phyloP scores from a whole-genome alignment of 768 basidiomycete genomes.

The Suillus luteus region DNA sequence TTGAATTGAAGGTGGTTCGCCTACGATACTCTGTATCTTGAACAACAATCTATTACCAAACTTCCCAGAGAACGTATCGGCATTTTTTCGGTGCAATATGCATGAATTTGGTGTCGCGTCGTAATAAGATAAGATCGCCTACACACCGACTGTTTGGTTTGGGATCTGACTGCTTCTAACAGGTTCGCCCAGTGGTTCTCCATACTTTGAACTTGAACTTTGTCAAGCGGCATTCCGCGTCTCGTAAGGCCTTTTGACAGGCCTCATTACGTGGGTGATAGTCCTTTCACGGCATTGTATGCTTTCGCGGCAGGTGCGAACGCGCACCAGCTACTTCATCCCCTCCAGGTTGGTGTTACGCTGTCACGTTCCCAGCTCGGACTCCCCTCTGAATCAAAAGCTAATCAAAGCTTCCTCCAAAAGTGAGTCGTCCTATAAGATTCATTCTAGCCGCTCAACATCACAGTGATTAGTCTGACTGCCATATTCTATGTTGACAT shows the following conservation, averaged over 20 bases:
- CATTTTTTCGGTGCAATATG: background rate
- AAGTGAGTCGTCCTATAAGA: background rate
- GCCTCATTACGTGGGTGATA: background rate
- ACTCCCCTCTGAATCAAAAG: background rate
- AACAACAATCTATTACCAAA: background rate
- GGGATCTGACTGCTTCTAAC: background rate
- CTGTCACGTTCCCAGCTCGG: too few species aligned
- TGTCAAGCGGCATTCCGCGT: slow-evolving; percentile 3
- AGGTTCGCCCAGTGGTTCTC: background rate
- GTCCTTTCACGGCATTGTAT: background rate
- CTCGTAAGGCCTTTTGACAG: background rate
- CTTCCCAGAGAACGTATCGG: background rate
- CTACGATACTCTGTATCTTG: background rate
- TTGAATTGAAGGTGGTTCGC: background rate
- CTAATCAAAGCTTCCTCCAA: background rate
- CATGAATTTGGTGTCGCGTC: background rate
- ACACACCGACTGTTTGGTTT: background rate
- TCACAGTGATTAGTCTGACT: background rate
- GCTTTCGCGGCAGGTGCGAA: background rate
- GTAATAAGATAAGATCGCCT: background rate
- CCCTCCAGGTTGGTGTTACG: background rate
- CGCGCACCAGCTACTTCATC: background rate
- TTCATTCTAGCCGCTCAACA: background rate
- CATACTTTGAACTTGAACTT: slow-evolving; percentile 1
- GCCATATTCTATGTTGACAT: background rate